A percentile compares a stretch with the other conserved stretches of the same genome.
These are phyloP conservation scores for Coniochaeta hoffmannii DNA, from an alignment of 2,329 filamentous ascomycete species.

Conservation along the genomic window DNA sequence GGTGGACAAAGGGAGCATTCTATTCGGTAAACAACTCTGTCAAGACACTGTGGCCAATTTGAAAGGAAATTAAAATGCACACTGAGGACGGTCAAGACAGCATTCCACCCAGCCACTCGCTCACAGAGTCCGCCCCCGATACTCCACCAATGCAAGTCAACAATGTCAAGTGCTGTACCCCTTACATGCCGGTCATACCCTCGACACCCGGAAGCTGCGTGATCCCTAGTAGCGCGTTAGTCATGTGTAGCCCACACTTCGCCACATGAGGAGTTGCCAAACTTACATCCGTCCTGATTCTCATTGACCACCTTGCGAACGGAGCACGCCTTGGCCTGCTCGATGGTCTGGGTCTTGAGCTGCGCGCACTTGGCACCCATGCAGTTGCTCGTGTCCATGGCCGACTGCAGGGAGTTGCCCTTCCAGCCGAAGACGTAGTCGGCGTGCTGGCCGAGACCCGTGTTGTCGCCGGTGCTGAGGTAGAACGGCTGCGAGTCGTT, in stretches of 20 bases:
- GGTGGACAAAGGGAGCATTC: background rate
- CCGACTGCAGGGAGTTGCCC: conserved; percentile 27
- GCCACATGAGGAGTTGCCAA: background rate
- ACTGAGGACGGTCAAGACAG: background rate
- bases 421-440: conserved; percentile 34
- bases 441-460: conserved; percentile 32
- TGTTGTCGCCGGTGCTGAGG: conserved; percentile 27
- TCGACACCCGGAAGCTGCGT: conserved; percentile 17
- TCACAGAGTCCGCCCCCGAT: background rate
- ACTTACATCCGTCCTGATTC: conserved; percentile 28
- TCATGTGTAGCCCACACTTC: background rate
- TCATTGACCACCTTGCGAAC: conserved; percentile 23
- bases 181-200: conserved; percentile 16
- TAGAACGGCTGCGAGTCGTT: conserved; percentile 29
- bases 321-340: conserved; percentile 19
- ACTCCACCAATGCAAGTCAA: background rate
- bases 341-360: conserved; percentile 25
- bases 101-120: background rate
- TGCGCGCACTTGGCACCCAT: conserved; percentile 29
- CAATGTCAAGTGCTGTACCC: background rate
- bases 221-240: conserved; percentile 15
- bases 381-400: conserved; percentile 33
- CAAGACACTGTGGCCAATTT: background rate
- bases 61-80: background rate
- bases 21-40: background rate